These are phyloP conservation scores for Russula sp. DNA, from an alignment of 768 basidiomycete genomes.

Conservation along the genomic window DNA sequence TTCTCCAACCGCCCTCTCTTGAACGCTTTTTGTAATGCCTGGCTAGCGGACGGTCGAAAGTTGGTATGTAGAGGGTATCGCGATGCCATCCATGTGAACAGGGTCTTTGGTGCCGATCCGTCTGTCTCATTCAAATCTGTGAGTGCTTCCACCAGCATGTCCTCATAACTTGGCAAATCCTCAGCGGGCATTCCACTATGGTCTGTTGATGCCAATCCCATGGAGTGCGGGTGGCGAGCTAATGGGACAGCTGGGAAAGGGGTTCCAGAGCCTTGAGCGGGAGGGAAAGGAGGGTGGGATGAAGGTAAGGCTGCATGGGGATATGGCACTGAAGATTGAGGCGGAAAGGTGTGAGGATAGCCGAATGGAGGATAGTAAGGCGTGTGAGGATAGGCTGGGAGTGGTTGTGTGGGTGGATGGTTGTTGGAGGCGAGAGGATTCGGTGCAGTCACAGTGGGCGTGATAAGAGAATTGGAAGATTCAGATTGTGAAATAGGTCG, in stretches of 20 bases:
- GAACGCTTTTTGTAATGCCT: constrained; percentile 81
- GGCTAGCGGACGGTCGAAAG: constrained; percentile 83
- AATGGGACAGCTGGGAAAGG: constrained; percentile 21
- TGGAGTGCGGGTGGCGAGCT: constrained; percentile 11
- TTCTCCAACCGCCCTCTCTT: constrained; percentile 79
- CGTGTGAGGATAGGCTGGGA: constrained; percentile 52
- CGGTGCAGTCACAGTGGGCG: background rate
- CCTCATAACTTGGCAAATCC: constrained; percentile 83
- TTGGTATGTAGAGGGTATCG: constrained; percentile 82
- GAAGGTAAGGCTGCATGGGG: constrained; percentile 32
- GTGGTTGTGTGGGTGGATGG: constrained; percentile 36
- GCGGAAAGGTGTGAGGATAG: constrained; percentile 29
- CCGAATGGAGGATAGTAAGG: constrained; percentile 55
- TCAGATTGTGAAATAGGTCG: background rate
- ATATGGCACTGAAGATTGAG: constrained; percentile 29
- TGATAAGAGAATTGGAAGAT: background rate
- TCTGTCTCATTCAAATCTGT: constrained; percentile 59
- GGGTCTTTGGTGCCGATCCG: constrained; percentile 72
- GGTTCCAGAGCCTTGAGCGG: constrained; percentile 22
- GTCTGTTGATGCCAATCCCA: constrained; percentile 23
- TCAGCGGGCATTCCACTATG: constrained; percentile 27
- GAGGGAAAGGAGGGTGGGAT: constrained; percentile 26
- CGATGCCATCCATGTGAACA: constrained; percentile 79
- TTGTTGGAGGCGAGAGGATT: constrained; percentile 54
- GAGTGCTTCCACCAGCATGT: constrained; percentile 84